Evolutionary conservation across 129 eudicot species (phyloP).

Genomic region (Flaveria linearis): DNA sequence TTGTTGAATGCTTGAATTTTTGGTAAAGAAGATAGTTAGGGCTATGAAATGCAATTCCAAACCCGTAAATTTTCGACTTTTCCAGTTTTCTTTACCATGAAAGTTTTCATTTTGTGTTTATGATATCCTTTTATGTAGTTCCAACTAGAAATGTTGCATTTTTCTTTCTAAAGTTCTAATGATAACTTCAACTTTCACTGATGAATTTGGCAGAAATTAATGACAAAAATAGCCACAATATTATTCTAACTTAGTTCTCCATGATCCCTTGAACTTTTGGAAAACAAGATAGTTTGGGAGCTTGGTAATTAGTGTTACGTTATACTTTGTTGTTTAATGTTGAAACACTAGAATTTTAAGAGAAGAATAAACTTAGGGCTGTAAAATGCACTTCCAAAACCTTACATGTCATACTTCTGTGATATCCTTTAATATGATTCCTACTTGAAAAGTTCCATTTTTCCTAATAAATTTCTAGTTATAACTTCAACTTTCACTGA

Average conservation of each 20-base stretch:
- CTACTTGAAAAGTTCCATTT: neutral
- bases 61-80: too few relatives aligned
- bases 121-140: too few relatives aligned
- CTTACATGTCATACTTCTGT: neutral
- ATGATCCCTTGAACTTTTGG: constrained; percentile 5
- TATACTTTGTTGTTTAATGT: neutral
- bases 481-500: neutral
- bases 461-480: neutral
- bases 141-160: too few relatives aligned
- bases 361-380: neutral
- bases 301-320: neutral
- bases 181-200: too few relatives aligned
- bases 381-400: constrained; percentile 1
- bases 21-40: too few relatives aligned
- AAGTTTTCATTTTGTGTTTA: too few relatives aligned
- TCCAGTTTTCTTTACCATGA: too few relatives aligned
- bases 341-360: neutral
- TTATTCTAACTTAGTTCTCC: neutral
- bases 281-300: constrained; percentile 10
- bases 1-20: too few relatives aligned
- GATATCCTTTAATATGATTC: neutral
- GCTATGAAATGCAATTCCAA: too few relatives aligned
- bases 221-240: too few relatives aligned
- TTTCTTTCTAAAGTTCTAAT: too few relatives aligned
- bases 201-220: too few relatives aligned